Evolutionary conservation across 2,329 filamentous ascomycete genomes (phyloP), one percentile per base, ranked within the genome.

Genomic region (Colletotrichum coccodes): DNA sequence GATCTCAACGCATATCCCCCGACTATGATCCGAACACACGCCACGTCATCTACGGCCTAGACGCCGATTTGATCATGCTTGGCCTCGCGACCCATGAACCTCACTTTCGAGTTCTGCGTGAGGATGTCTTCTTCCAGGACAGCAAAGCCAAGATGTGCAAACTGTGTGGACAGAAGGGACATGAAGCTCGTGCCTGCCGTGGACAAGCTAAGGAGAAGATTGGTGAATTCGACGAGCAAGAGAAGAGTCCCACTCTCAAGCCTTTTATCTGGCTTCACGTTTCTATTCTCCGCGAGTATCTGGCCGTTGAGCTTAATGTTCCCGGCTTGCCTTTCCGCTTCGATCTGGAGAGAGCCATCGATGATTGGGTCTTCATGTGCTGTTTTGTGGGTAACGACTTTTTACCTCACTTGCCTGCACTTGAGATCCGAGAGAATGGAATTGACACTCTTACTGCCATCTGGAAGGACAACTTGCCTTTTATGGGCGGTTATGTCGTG

Each of bases 361-460:
- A 98, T 80, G 95, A 98, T 78, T 98, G 95, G 96, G 94, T 98
- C 16, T 98, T 98, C 79, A 96, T 98, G 90, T 98, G 95, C 82
- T 98, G 97, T 83, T 98, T 98, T 78, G 95, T 98, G 64, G 95
- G 95, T 73, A 99, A 99, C 80, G 97, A 99, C 84, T 99, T 99
- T 83, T 83, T 99, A 73, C 96, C 96, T 58, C 96, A 99, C 85
- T 85, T 99, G 67, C 96, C 96, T n/a, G 97, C 95, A 75, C 87
- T 99, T 67, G 96, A 98, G 79, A 98, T 99, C 78, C 90, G 96
- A 70, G 96, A 99, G 77, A 95, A 98, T 78, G 95, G 95, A 56
- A 99, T 99, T 76, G 95, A 99, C 77, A 97, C 95, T 1, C 85
- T 99, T 64, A 97, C 95, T 72, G 92, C 94, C n/a, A 96, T 99